Base-by-base conservation (phyloP, 768 basidiomycete genomes). In the Mrakia gelida region DNA sequence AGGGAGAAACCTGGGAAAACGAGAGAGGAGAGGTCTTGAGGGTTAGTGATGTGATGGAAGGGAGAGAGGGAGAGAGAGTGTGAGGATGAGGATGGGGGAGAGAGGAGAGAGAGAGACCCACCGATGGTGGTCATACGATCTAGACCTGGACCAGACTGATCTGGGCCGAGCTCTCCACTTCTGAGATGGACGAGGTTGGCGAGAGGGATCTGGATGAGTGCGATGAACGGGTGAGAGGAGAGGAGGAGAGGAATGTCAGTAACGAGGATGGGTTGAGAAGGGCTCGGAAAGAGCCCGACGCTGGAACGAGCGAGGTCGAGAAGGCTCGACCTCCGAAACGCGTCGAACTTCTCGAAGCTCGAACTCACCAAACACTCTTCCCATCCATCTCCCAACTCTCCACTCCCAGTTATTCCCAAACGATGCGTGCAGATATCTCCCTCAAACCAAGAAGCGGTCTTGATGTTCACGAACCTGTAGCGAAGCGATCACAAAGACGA, bases 301-400 rank as follows among this genome's bases (percentile, higher is more conserved):
- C 41, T 6, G 26, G 9, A 28, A 3, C 3, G 54, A 61, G 18
- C 8, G 30, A 21, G 18, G 49, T 15, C 2, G 7, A 16, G 49
- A 52, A 52, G 18, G 45, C 45, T 45, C 45, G 45, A 45, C 3
- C 38, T 38, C 38, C 8, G 38, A 45, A 10, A 52, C 49, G 49
- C 49, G 49, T 52, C 49, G 16, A 21, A 21, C 18, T n/a, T n/a
- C n/a, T 21, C 18, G 49, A 52, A 21, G n/a, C 15, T 6, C 45
- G 15, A 41, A 75, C 75, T 38, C 34, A 75, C 75, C 63, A 67
- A 45, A 16, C 75, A 75, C 63, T 75, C 75, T 34, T 75, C 75
- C 75, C 75, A 75, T 18, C 75, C 75, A 34, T 70, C 75, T 30
- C 75, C 75, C 21, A 63, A 34, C 23, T 28, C 61, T n/a, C 75